Evolutionary conservation across 805 yeast genomes (phyloP).

Genomic region (Candida caryicola): DNA sequence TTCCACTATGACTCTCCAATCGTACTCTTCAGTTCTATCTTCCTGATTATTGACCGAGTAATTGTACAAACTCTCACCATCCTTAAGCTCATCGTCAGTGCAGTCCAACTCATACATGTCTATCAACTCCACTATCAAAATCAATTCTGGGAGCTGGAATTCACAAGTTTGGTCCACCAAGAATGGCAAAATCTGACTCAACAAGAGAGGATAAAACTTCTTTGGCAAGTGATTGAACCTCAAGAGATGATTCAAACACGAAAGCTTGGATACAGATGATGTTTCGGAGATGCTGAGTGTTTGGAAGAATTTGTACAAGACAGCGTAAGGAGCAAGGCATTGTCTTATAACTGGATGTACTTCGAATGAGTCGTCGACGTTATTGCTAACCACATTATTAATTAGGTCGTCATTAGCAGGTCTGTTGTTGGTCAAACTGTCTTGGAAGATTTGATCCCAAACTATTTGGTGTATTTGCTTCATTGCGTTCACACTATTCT

Average conservation of each 20-base stretch:
- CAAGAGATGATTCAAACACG: slow-evolving; percentile 49
- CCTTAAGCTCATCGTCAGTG: slow-evolving; percentile 21
- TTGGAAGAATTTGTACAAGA: slow-evolving; percentile 50
- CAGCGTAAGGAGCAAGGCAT: slow-evolving; percentile 69
- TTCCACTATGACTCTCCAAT: slow-evolving; percentile 34
- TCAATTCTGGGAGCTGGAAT: slow-evolving; percentile 29
- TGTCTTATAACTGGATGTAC: slow-evolving; percentile 62
- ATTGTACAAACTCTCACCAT: slow-evolving; percentile 31
- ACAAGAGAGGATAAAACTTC: slow-evolving; percentile 46
- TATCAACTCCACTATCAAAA: slow-evolving; percentile 37
- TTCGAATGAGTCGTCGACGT: slow-evolving; percentile 31
- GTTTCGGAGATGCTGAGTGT: slow-evolving; percentile 15
- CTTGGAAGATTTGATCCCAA: slow-evolving; percentile 65
- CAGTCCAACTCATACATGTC: slow-evolving; percentile 32
- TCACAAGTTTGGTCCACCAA: slow-evolving; percentile 14
- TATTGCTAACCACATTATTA: slow-evolving; percentile 43
- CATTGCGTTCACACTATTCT: slow-evolving; percentile 29
- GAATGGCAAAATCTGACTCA: slow-evolving; percentile 49
- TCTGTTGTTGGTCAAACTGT: slow-evolving; percentile 48
- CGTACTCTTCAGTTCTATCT: slow-evolving; percentile 19
- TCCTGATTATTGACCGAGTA: slow-evolving; percentile 25
- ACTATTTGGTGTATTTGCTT: slow-evolving; percentile 46
- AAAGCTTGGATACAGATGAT: slow-evolving; percentile 32
- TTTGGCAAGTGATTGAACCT: slow-evolving; percentile 44
- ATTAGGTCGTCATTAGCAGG: slow-evolving; percentile 58